Base-by-base conservation (phyloP, 306 rosid genomes). In the Phaseolus lunatus region DNA sequence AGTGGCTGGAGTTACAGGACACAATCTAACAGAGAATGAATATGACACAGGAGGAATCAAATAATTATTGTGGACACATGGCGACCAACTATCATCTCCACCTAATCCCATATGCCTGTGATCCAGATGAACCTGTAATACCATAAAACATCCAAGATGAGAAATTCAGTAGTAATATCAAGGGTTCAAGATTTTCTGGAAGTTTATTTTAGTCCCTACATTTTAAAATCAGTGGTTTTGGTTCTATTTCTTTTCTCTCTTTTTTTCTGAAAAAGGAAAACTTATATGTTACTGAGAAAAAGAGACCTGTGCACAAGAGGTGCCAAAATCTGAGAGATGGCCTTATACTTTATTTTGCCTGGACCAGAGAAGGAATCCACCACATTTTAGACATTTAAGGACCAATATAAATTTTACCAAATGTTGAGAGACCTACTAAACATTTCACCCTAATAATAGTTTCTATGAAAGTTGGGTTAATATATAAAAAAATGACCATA, bases 71-170 rank as follows among this genome's bases (percentile, higher is more conserved):
- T 95, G 98, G 54, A 89, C 97, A 31, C 86, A 45, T 6, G 97
- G 98, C 16, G 97, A 85, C 98, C 98, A 95, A 83, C 98, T 92
- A 82, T 95, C 97, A 57, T 95, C 98, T 70, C 98, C 98, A 12
- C 89, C 97, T 81, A 92, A 15, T 2, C 98, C 97, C 98, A 92
- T 95, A 72, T 95, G 98, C 89, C 86, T 88, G 89, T 95, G 97
- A 65, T 95, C 98, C 26, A 95, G 92, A 85, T 95, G 96, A 83
- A 95, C 84, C 97, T 92, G 89, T 35, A 71, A 82, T 73, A 74
- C 24, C 81, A 68, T 29, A 49, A 52, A 66, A 74, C 45, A 39
- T 71, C 26, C 29, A 69, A 4, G 33, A 61, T n/a, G 47, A 6
- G 45, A 69, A 48, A 73, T 20, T 58, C n/a, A 43, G 12, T 12